Evolutionary conservation across 148 eudicot genomes (phyloP), one percentile per base, ranked within the genome.

Genomic region (Fagopyrum esculentum): DNA sequence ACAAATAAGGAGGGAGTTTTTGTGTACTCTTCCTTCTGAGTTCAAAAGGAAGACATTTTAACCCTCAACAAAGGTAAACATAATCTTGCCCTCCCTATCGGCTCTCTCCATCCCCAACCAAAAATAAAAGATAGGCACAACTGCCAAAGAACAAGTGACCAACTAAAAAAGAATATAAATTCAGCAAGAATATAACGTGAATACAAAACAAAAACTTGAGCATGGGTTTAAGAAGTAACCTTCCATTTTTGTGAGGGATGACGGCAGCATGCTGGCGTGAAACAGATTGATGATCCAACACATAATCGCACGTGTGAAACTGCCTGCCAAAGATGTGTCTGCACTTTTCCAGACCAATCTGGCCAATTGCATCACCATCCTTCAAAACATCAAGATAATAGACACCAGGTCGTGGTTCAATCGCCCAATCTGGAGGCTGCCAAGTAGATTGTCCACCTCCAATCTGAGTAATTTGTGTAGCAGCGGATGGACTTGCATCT

Each of bases 371-470:
- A 47, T 87, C 88, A 9, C 96, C 96, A 22, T 92, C 98, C 84
- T 94, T 94, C 80, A 92, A 49, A 75, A 94, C 97, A 35, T 94
- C 98, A 74, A 92, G 98, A 80, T 82, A 90, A 79, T 82, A 89
- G 49, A 94, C 85, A 79, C 98, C 93, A 7, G 88, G 87, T 15
- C 92, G 92, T 66, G 98, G 98, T 78, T 94, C 98, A 72, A 92
- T 91, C 1, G 98, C 97, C 98, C 98, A 94, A 78, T 94, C 97
- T 55, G 98, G 98, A 77, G 98, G 92, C 86, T 90, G 90, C 98
- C 98, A 94, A 26, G 82, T 86, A 1, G 98, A 94, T 79, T 94
- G 97, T 1, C 89, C 90, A 17, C 93, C 97, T 59, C 98, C 98
- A 80, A 85, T 68, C 81, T 86, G 97, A 64, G 93, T 91, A 66